phyloP scores from a whole-genome alignment of 2,329 filamentous ascomycete genomes.

The Xylariaceae sp. region DNA sequence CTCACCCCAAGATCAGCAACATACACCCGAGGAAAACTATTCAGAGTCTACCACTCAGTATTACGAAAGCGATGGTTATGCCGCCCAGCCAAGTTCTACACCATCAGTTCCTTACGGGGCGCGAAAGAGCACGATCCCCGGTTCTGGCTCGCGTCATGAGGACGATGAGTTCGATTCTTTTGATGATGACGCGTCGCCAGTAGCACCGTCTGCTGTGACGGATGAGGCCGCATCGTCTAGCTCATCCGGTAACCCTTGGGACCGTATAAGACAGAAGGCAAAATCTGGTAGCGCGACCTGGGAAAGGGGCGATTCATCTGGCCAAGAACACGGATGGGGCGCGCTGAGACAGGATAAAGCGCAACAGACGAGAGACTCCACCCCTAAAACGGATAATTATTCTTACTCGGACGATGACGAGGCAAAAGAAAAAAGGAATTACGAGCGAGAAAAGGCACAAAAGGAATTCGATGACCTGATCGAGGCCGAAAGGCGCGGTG shows the following conservation, averaged over 20 bases:
- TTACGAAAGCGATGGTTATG: conserved; percentile 1
- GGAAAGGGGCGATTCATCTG: conserved; percentile 27
- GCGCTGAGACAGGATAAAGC: conserved; percentile 26
- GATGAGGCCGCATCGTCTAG: conserved; percentile 16
- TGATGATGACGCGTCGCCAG: conserved; percentile 39
- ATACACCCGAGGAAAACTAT: not conserved
- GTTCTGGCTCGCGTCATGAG: not conserved
- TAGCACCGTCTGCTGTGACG: conserved; percentile 31
- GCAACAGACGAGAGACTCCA: conserved; percentile 15
- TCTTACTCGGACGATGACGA: conserved; percentile 35
- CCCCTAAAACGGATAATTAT: conserved; percentile 29
- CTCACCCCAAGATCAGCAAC: not conserved
- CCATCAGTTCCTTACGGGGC: not conserved
- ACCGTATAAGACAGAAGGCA: conserved; percentile 39
- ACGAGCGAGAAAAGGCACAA: conserved; percentile 43
- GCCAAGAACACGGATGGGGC: conserved; percentile 27
- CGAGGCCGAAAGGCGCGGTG: conserved; percentile 38
- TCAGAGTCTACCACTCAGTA: conserved; percentile 1
- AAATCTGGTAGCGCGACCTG: conserved; percentile 18
- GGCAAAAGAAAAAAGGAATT: conserved; percentile 33
- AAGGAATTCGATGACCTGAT: conserved; percentile 46
- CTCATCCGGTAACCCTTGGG: conserved; percentile 38
- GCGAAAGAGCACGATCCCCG: not conserved
- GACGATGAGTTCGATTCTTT: conserved; percentile 23
- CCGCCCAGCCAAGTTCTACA: conserved; percentile 3